Base-by-base conservation (phyloP, 306 rosid species). In the Cicer cuneatum region DNA sequence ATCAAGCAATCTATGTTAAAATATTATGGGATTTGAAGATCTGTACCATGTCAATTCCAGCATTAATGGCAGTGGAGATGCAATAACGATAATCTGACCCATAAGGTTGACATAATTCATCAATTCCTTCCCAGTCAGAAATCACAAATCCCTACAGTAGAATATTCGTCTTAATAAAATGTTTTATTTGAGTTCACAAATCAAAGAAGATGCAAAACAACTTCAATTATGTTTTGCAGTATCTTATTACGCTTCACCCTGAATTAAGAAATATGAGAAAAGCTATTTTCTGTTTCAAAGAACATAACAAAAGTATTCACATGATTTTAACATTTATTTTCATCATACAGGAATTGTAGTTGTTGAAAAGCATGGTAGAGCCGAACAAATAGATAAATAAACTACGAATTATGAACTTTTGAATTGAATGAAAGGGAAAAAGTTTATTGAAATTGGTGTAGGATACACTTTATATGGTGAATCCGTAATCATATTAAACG, bases 91-190 rank as follows among this genome's bases (percentile, higher is more conserved):
- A 86, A 75, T 82, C 81, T 56, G 92, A 86, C 2, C 87, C 88
- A 35, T 35, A 73, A 39, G 96, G 97, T 15, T 38, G 21, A 33
- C 86, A 74, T 65, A 90, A 87, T 45, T 57, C 72, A 65, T 93
- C 93, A 72, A 90, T 78, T 80, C 88, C 93, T 77, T 80, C 84
- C 96, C 92, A 90, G 78, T 93, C 96, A 86, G 96, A 87, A 70
- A 90, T 87, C 47, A 93, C 85, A 87, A 93, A 82, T 41, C 96
- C 98, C 93, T 93, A 79, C 74, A 75, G 64, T 67, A 42, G 11
- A 73, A 47, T 54, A 80, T 47, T 75, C 19, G 49, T 72, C 1
- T 7, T 7, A 43, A 65, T 12, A n/a, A 63, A 59, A 49, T 57
- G 41, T 8, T 73, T 47, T 16, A 66, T 58, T 48, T 29, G 72